Base-by-base conservation (phyloP, 306 rosid genomes). In the Dalbergia cochinchinensis region DNA sequence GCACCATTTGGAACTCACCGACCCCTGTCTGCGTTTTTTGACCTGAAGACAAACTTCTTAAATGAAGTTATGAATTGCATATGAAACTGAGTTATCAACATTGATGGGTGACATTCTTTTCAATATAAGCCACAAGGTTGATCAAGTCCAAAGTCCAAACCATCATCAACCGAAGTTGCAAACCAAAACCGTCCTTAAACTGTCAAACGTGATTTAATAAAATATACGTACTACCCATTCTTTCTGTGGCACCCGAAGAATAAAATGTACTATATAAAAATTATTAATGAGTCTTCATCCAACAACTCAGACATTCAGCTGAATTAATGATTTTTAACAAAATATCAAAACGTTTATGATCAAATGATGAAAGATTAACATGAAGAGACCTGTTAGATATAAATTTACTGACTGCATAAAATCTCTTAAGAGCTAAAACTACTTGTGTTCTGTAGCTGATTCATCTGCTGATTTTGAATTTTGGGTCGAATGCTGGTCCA, bases 1-100 rank as follows among this genome's bases (percentile, higher is more conserved):
- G 34, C 19, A 65, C 15, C 44, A 55, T 50, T 33, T 84, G 22
- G 44, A 69, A 69, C 19, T 74, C 45, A 68, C 78, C 69, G 69
- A 74, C 81, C 84, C 84, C 33, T 74, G 34, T 76, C 15, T 74
- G 13, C 55, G n/a, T 73, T 10, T 65, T 73, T 82, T 75, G 72
- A 75, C 77, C 16, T 37, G 10, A 75, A 74, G 63, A 67, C 75
- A 77, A 77, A 15, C 22, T 34, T 64, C 75, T 71, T 77, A 62
- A 82, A 69, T 76, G 60, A 61, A 54, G 14, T 6, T 42, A 16
- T 44, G 63, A 80, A 5, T 19, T 50, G 50, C 63, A 13, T 35
- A 71, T 63, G 37, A 67, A 47, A 70, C 55, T 13, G 65, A 5
- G 19, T 31, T 68, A 69, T 64, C 69, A 70, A 59, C 8, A 11